These are phyloP conservation scores for Schizonepeta tenuifolia DNA, from an alignment of 257 asterid species.

Conservation along the genomic window DNA sequence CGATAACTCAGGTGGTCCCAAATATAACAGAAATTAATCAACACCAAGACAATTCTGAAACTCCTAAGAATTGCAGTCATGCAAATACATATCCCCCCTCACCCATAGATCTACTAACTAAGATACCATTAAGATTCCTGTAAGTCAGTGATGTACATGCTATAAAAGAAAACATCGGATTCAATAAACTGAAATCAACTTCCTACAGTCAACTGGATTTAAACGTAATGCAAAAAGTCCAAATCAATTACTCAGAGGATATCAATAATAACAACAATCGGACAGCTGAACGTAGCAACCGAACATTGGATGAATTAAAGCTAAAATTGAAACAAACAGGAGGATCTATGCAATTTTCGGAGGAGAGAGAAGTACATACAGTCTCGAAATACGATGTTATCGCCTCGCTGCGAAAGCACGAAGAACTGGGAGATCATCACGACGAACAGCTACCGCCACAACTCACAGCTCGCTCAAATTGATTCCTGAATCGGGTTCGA, in stretches of 20 bases:
- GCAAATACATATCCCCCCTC: constrained; percentile 15
- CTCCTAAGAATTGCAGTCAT: background rate
- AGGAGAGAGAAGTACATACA: constrained; percentile 48
- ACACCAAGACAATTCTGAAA: constrained; percentile 21
- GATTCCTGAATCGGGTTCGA: constrained; percentile 28
- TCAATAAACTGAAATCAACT: background rate
- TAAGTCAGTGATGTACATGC: constrained; percentile 24
- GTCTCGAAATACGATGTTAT: constrained; percentile 96
- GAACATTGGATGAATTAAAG: constrained; percentile 2
- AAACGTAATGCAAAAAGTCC: background rate
- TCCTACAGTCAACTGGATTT: constrained; percentile 12
- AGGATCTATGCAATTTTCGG: background rate
- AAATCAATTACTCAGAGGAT: background rate
- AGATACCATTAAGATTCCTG: background rate
- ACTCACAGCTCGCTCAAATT: constrained; percentile 30
- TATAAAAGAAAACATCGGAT: background rate
- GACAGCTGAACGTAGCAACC: constrained; percentile 11
- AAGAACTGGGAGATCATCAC: constrained; percentile 95
- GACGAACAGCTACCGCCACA: constrained; percentile 23
- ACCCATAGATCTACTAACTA: constrained; percentile 13
- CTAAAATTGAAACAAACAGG: background rate
- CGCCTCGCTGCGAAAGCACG: constrained; percentile 99
- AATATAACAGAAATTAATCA: background rate
- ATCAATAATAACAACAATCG: background rate
- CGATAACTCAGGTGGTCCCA: constrained; percentile 1